Evolutionary conservation across 164 flowering plant species (phyloP).

Genomic region (Akebia trifoliata): DNA sequence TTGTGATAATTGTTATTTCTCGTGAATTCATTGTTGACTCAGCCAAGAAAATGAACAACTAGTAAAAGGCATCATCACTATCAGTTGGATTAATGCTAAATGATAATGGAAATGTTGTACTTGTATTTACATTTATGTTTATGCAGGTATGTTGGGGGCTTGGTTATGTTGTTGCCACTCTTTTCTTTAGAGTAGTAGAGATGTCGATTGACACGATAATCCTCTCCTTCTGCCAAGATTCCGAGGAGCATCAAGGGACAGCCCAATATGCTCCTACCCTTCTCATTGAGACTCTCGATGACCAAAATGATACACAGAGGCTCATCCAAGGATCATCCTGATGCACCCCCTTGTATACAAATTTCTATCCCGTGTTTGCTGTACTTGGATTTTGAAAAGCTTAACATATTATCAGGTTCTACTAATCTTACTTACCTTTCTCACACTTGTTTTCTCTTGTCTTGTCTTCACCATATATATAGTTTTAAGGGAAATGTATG

Average conservation of each 20-base stretch:
- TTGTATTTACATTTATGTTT: background rate
- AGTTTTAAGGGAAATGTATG: too few relatives aligned
- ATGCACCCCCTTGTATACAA: background rate
- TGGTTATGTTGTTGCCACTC: constrained; percentile 75
- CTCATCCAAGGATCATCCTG: constrained; percentile 50
- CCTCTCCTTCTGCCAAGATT: constrained; percentile 86
- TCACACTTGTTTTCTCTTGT: too few relatives aligned
- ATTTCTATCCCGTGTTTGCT: background rate
- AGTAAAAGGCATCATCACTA: too few relatives aligned
- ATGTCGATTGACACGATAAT: constrained; percentile 85
- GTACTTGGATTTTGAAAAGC: too few relatives aligned
- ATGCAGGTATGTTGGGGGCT: constrained; percentile 70
- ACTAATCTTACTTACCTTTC: too few relatives aligned
- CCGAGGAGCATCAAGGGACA: constrained; percentile 83
- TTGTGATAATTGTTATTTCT: too few relatives aligned
- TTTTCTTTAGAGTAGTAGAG: constrained; percentile 86
- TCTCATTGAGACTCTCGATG: constrained; percentile 67
- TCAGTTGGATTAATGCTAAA: background rate
- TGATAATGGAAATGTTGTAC: background rate
- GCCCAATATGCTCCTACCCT: constrained; percentile 90
- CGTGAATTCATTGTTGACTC: too few relatives aligned
- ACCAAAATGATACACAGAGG: constrained; percentile 69
- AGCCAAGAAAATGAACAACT: too few relatives aligned
- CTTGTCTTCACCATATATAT: too few relatives aligned
- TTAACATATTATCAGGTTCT: too few relatives aligned